Base-by-base conservation (phyloP, 805 yeast genomes). In the Candida lessepsii region DNA sequence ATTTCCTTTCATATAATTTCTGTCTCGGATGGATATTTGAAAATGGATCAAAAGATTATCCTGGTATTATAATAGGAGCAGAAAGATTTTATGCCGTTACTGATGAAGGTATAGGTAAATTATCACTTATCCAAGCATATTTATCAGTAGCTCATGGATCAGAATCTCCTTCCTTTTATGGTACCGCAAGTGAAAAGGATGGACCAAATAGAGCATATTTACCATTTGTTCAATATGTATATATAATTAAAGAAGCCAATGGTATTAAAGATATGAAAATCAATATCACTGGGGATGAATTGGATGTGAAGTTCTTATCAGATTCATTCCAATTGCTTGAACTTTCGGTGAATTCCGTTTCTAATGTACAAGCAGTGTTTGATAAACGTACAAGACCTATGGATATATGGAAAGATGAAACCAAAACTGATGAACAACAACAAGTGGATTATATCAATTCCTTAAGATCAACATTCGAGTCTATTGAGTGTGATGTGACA, bases 11-110 rank as follows among this genome's bases (percentile, higher is more conserved):
- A 0, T 75, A 80, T 48, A 76, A 83, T 47, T 68, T 85, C 44
- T 84, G 95, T 46, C 44, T 84, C 24, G 95, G 96, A 0, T 87
- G 96, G 89, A 56, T 84, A 3, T 84, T 83, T 54, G 80, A 75
- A n/a, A 58, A 57, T 4, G 54, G 57, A 1, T 29, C 43, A n/a
- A 71, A 70, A 16, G 65, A 61, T 21, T 70, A 65, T 39, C 88
- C 88, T 0, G 96, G 96, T 9, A 53, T 87, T n/a, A 80, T 85
- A 27, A 45, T 80, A 21, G 97, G 97, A 0, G 86, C 84, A 40
- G 87, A 86, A 47, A 65, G 81, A 13, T 75, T 87, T 15, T 84
- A 81, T 46, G 79, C 87, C 1, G 76, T 80, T 0, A 73, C 81
- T 16, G 81, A 80, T 33, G 74, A 76, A 13, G 68, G 67, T 7